These are phyloP conservation scores for Daldinia concentrica DNA, from an alignment of 495 filamentous ascomycete species.

Conservation along the genomic window DNA sequence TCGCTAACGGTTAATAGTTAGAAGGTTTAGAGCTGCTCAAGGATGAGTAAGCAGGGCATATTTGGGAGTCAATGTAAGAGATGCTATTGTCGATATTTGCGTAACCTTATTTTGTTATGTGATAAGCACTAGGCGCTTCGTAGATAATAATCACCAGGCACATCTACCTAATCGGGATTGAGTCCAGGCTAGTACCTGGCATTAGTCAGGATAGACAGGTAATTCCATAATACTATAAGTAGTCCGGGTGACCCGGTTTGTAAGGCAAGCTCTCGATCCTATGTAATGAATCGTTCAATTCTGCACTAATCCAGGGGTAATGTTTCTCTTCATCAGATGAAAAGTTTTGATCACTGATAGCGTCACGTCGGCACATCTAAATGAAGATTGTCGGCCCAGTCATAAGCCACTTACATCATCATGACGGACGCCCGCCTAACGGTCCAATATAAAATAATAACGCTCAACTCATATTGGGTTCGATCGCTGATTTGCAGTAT, in stretches of 20 bases:
- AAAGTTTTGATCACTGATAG: neutral
- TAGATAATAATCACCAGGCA: constrained; percentile 33
- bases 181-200: constrained; percentile 1
- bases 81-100: constrained; percentile 13
- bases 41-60: constrained; percentile 26
- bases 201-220: constrained; percentile 6
- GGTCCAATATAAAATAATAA: constrained; percentile 25
- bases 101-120: neutral
- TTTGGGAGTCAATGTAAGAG: constrained; percentile 30
- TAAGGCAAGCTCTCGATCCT: neutral
- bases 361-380: constrained; percentile 22
- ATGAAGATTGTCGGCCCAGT: constrained; percentile 35
- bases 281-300: constrained; percentile 8
- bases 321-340: constrained; percentile 19
- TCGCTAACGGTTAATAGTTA: constrained; percentile 13
- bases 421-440: neutral
- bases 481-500: neutral
- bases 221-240: neutral
- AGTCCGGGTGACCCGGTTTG: neutral
- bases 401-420: constrained; percentile 37
- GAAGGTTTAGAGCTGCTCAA: constrained; percentile 9
- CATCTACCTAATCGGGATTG: constrained; percentile 24
- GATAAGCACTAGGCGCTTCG: constrained; percentile 16
- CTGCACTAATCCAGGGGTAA: constrained; percentile 29
- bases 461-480: neutral